Percentiles rank a stretch among this genome's conserved stretches.
Conservation (phyloP, 768 basidiomycete genomes). For the Boletus vinaceobasis region DNA sequence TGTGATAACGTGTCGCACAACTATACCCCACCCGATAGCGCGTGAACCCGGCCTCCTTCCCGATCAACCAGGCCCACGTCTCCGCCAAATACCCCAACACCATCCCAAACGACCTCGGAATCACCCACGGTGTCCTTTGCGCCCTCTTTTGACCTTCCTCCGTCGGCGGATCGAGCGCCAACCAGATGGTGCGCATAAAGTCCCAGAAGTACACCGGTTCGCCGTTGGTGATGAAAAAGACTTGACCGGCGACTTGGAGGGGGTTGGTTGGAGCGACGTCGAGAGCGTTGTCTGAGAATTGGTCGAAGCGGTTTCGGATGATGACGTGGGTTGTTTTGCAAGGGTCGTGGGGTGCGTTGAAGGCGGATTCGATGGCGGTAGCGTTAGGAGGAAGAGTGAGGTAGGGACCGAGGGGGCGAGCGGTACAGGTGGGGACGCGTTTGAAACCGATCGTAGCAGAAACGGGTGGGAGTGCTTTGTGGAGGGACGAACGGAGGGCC, state of each 20-base stretch:
- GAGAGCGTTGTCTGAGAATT: slow-evolving; percentile 59
- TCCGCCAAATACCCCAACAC: slow-evolving; percentile 71
- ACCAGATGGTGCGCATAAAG: slow-evolving; percentile 79
- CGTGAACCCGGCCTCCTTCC: slow-evolving; percentile 84
- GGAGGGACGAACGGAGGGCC: slow-evolving; percentile 41
- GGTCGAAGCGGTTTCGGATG: slow-evolving; percentile 79
- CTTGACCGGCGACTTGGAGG: slow-evolving; percentile 86
- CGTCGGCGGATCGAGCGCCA: slow-evolving; percentile 51
- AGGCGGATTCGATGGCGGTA: slow-evolving; percentile 53
- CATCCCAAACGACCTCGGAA: slow-evolving; percentile 67
- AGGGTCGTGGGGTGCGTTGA: slow-evolving; percentile 43
- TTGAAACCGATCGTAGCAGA: slow-evolving; percentile 59
- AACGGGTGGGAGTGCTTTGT: slow-evolving; percentile 56
- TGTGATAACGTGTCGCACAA: slow-evolving; percentile 81
- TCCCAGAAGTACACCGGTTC: slow-evolving; percentile 98
- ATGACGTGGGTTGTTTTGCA: slow-evolving; percentile 47
- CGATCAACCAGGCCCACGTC: slow-evolving; percentile 65
- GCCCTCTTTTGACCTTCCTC: slow-evolving; percentile 42
- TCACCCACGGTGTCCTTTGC: slow-evolving; percentile 37
- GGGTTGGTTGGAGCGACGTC: slow-evolving; percentile 50
- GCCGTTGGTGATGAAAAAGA: slow-evolving; percentile 95
- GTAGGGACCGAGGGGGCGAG: slow-evolving; percentile 83
- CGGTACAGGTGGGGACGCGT: slow-evolving; percentile 73
- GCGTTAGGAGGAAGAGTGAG: slow-evolving; percentile 58
- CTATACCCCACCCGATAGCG: slow-evolving; percentile 78